phyloP scores from a whole-genome alignment of 2,329 filamentous ascomycete species.

The Kalmusia sp. region DNA sequence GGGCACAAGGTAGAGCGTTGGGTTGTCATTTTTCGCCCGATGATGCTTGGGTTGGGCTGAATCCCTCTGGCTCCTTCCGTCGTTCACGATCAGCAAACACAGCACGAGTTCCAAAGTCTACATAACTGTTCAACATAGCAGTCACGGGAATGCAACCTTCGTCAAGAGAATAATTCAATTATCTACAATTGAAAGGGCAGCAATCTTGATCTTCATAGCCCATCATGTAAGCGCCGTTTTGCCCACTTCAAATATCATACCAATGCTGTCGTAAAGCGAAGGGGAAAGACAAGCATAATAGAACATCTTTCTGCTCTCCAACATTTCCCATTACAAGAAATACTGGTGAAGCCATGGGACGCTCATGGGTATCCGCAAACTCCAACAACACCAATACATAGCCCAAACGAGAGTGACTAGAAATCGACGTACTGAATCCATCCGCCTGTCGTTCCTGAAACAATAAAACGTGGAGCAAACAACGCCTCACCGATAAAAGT shows the following conservation, averaged over 20 bases:
- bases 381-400: slow-evolving; percentile 2
- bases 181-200: slow-evolving; percentile 17
- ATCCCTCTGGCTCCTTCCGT: not conserved
- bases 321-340: not conserved
- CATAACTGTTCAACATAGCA: too few relatives aligned
- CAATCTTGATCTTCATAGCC: slow-evolving; percentile 4
- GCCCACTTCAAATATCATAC: not conserved
- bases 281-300: slow-evolving; percentile 3
- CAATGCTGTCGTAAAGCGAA: slow-evolving; percentile 6
- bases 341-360: not conserved
- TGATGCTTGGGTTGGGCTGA: not conserved
- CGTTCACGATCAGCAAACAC: too few relatives aligned
- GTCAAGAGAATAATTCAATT: slow-evolving; percentile 8
- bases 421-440: not conserved
- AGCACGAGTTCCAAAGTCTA: not conserved
- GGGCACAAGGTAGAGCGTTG: not conserved
- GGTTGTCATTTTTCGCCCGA: too few relatives aligned
- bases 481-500: slow-evolving; percentile 4
- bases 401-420: slow-evolving; percentile 8
- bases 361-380: slow-evolving; percentile 19
- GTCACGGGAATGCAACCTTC: not conserved
- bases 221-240: slow-evolving; percentile 5
- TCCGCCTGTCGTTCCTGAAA: slow-evolving; percentile 3
- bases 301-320: slow-evolving; percentile 5
- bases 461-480: slow-evolving; percentile 2